Base-by-base conservation (phyloP, 208 protist species). In the Crithidia thermophila region DNA sequence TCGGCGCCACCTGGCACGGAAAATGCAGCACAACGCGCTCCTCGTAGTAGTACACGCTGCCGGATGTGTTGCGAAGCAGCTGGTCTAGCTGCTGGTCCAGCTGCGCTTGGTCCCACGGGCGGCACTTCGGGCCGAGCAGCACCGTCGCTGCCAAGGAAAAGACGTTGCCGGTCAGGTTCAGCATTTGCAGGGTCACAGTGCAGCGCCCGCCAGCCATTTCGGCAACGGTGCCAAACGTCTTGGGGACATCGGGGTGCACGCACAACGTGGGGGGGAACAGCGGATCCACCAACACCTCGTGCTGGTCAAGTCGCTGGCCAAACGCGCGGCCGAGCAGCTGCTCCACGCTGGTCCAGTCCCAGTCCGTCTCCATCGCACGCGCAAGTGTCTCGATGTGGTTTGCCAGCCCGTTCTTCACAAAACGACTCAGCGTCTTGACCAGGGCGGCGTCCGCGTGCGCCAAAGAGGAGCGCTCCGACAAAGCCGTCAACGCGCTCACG, bases 271-370 rank as follows among this genome's bases (percentile, higher is more conserved):
- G 76, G 18, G 86, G 88, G 49, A 93, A 94, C 20, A 85, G 31
- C 3, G 85, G 79, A 73, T 91, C 91, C 7, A 94, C 79, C 11
- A 75, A 28, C 23, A 80, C 77, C 51, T 77, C 64, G 61, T 91
- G 81, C 60, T 67, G 42, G 21, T 57, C 64, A 23, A 64, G 63
- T 28, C 72, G 74, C 30, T 71, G 81, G 16, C 85, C 81, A 14
- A 96, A 52, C 4, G 79, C 82, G 16, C 81, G 76, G 45, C 85
- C 88, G 9, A 94, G 70, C 40, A 96, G 70, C 51, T 92, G 88
- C 46, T 96, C 87, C 31, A 83, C 81, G 53, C 80, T 94, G 0
- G 91, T 94, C 88, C 91, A 96, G 72, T 96, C 91, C 91, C 91
- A 96, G 43, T 93, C 88, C 13, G 84, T 79, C 58, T 84, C 61